Conservation (phyloP, 805 yeast genomes). For the Saccharomycopsis sp. region DNA sequence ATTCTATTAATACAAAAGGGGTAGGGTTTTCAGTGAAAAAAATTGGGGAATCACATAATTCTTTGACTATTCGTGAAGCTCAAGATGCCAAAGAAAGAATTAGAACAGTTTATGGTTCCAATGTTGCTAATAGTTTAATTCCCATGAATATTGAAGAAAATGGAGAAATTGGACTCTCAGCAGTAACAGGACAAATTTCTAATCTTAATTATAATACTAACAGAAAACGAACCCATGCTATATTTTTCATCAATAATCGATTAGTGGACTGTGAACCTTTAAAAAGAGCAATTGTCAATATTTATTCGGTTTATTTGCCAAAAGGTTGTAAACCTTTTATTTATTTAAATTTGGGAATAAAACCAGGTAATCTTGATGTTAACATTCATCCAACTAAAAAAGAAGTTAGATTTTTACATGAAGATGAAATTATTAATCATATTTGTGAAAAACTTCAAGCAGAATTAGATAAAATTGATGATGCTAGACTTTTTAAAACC, state of each 20-base stretch:
- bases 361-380: constrained; percentile 72
- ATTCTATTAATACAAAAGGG: constrained; percentile 60
- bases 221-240: constrained; percentile 55
- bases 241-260: constrained; percentile 79
- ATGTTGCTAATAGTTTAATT: constrained; percentile 55
- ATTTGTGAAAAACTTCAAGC: constrained; percentile 42
- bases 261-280: constrained; percentile 77
- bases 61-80: constrained; percentile 47
- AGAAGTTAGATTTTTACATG: constrained; percentile 78
- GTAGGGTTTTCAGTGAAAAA: constrained; percentile 77
- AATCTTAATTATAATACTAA: constrained; percentile 52
- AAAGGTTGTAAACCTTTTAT: constrained; percentile 71
- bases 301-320: constrained; percentile 61
- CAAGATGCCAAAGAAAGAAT: constrained; percentile 55
- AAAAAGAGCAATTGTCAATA: constrained; percentile 50
- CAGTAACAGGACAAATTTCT: constrained; percentile 51
- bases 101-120: constrained; percentile 59
- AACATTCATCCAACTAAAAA: constrained; percentile 94
- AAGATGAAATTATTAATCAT: constrained; percentile 70
- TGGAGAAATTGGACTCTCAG: constrained; percentile 36
- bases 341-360: constrained; percentile 58
- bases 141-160: constrained; percentile 31
- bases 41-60: constrained; percentile 61
- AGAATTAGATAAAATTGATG: constrained; percentile 45
- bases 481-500: constrained; percentile 56